phyloP scores from a whole-genome alignment of 176 grass and related monocot species.

The Oryza officinalis region DNA sequence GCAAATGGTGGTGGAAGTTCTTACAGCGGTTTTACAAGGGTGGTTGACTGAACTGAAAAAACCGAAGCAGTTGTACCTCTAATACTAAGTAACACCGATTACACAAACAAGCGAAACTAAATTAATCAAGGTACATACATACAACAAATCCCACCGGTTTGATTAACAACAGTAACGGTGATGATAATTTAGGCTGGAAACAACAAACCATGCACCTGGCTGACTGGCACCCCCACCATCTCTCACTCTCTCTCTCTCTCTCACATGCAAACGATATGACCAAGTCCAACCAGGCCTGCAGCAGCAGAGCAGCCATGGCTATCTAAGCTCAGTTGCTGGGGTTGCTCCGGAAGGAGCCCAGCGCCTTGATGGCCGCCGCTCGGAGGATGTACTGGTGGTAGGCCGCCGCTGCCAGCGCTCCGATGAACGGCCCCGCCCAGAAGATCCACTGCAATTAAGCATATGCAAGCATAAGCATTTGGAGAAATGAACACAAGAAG shows the following conservation, averaged over 20 bases:
- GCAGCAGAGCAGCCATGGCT: too few relatives aligned
- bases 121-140: neutral
- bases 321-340: slow-evolving; percentile 25
- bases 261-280: neutral
- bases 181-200: slow-evolving; percentile 15
- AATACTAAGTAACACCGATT: neutral
- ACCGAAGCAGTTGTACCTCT: neutral
- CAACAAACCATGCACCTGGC: slow-evolving; percentile 14
- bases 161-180: slow-evolving; percentile 19
- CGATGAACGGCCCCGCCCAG: slow-evolving; percentile 21
- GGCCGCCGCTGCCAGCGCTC: slow-evolving; percentile 1
- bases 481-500: too few relatives aligned
- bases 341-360: slow-evolving; percentile 27
- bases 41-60: neutral
- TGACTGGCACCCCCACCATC: too few relatives aligned
- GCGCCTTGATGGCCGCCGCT: slow-evolving; percentile 28
- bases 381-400: slow-evolving; percentile 35
- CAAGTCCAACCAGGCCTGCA: neutral
- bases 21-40: slow-evolving; percentile 13
- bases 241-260: too few relatives aligned
- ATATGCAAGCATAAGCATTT: neutral
- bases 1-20: neutral
- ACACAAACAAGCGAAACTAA: neutral
- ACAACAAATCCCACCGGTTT: neutral
- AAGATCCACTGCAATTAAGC: slow-evolving; percentile 25